These are phyloP conservation scores for Sporisorium reilianum DNA, from an alignment of 1,284 basidiomycete species.

Conservation along the genomic window DNA sequence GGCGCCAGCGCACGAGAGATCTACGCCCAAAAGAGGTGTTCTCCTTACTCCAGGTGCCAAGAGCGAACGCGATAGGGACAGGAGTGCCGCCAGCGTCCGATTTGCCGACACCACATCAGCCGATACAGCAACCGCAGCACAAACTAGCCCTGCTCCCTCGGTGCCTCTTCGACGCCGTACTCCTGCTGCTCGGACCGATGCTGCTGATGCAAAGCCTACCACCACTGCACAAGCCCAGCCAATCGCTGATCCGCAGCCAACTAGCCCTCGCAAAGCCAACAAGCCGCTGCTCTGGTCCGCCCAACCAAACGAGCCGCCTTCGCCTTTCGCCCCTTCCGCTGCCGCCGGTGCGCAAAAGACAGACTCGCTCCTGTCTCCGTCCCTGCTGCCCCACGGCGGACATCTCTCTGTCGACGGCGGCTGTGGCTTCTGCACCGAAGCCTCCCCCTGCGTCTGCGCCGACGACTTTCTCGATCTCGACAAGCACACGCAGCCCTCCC, in stretches of 20 bases:
- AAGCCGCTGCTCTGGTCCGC: constrained; percentile 37
- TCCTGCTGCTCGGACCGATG: background rate
- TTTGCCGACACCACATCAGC: constrained; percentile 21
- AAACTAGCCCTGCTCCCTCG: constrained; percentile 4
- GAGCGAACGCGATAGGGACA: constrained; percentile 20
- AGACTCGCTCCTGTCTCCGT: constrained; percentile 28
- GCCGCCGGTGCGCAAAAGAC: background rate
- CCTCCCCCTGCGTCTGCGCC: constrained; percentile 56
- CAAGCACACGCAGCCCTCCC: constrained; percentile 19
- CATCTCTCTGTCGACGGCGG: constrained; percentile 47
- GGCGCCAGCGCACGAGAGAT: constrained; percentile 47
- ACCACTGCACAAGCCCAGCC: background rate
- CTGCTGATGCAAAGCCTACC: background rate
- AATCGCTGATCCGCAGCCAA: background rate
- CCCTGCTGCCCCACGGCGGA: constrained; percentile 21
- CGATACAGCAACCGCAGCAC: background rate
- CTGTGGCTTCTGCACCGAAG: constrained; percentile 64
- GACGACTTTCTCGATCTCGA: constrained; percentile 48
- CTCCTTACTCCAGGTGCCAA: constrained; percentile 23
- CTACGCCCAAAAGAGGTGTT: constrained; percentile 30
- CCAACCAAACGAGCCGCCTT: constrained; percentile 20
- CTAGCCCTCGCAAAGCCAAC: constrained; percentile 19
- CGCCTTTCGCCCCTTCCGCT: background rate
- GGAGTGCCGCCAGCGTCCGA: constrained; percentile 19
- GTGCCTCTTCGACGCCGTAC: constrained; percentile 23